These are phyloP conservation scores for Apiospora pterosperma DNA, from an alignment of 2,329 filamentous ascomycete genomes.

Conservation along the genomic window DNA sequence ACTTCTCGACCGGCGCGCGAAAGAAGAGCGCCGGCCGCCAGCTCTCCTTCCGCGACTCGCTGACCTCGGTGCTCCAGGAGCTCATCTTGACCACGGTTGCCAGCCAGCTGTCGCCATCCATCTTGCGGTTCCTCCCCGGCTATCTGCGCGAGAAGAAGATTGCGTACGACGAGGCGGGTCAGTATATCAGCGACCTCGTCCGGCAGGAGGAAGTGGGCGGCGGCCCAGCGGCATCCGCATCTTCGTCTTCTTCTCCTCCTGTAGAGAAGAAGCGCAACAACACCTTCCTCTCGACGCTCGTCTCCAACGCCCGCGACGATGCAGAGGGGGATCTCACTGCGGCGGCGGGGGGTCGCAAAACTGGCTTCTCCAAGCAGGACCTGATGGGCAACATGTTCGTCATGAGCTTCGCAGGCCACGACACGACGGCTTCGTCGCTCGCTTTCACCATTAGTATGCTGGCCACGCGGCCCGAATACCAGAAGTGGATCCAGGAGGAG, in stretches of 20 bases:
- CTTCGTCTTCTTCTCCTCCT: background rate
- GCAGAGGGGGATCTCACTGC: background rate
- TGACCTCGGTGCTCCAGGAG: constrained; percentile 23
- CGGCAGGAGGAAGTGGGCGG: constrained; percentile 2
- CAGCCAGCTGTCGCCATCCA: background rate
- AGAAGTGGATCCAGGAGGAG: constrained; percentile 15
- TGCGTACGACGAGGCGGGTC: constrained; percentile 9
- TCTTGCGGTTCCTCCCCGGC: constrained; percentile 3
- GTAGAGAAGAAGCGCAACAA: background rate
- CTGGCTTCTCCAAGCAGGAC: constrained; percentile 17
- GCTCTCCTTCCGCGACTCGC: constrained; percentile 19
- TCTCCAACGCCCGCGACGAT: background rate
- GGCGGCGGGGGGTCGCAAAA: background rate
- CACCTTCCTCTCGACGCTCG: background rate
- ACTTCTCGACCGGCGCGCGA: constrained; percentile 15
- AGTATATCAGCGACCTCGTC: constrained; percentile 20
- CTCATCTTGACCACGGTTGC: constrained; percentile 22
- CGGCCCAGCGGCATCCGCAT: background rate
- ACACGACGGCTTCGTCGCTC: constrained; percentile 23
- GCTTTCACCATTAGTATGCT: constrained; percentile 17
- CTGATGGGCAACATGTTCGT: constrained; percentile 26
- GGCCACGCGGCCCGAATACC: constrained; percentile 16
- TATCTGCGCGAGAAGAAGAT: background rate
- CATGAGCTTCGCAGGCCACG: constrained; percentile 26
- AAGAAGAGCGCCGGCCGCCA: constrained; percentile 12